Evolutionary conservation across 2,329 filamentous ascomycete genomes (phyloP).

Genomic region (Pyricularia sp.): DNA sequence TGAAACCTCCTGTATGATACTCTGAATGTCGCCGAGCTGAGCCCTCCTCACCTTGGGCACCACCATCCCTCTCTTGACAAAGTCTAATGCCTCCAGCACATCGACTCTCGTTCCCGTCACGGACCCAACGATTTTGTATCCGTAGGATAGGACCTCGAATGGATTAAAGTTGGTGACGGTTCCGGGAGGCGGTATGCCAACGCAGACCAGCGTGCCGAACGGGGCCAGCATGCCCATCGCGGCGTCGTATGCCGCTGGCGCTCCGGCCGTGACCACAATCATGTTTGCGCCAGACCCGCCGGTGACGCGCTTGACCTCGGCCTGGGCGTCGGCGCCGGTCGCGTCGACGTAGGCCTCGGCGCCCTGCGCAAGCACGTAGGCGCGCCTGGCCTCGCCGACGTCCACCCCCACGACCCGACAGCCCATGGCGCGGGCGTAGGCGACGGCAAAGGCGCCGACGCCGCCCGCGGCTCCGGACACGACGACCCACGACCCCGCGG

Average conservation of each 20-base stretch:
- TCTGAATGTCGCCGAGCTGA: constrained; percentile 14
- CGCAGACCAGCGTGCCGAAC: constrained; percentile 29
- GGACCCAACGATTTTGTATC: constrained; percentile 24
- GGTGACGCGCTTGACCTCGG: constrained; percentile 16
- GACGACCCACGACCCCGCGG: constrained; percentile 25
- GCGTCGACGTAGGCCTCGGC: constrained; percentile 29
- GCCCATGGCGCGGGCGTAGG: constrained; percentile 31
- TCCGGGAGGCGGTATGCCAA: constrained; percentile 23
- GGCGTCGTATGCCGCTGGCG: constrained; percentile 21
- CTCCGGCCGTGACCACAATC: constrained; percentile 22
- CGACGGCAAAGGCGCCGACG: constrained; percentile 27
- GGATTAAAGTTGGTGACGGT: constrained; percentile 22
- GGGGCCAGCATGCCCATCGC: constrained; percentile 23
- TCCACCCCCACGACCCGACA: constrained; percentile 29
- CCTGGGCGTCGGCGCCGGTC: constrained; percentile 11
- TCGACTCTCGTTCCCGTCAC: constrained; percentile 26
- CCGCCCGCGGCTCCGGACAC: constrained; percentile 29
- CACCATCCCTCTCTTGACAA: constrained; percentile 22
- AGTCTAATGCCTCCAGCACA: constrained; percentile 29
- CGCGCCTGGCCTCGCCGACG: constrained; percentile 19
- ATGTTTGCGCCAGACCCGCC: constrained; percentile 15
- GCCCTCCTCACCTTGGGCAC: constrained; percentile 17
- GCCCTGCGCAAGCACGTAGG: constrained; percentile 19
- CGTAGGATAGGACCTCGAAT: constrained; percentile 22
- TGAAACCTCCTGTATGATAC: constrained; percentile 11